Percentiles rank a stretch among this genome's conserved stretches.
Evolutionary conservation across 73 alveolate genomes (phyloP).

Genomic region (Paramecium sonneborni): DNA sequence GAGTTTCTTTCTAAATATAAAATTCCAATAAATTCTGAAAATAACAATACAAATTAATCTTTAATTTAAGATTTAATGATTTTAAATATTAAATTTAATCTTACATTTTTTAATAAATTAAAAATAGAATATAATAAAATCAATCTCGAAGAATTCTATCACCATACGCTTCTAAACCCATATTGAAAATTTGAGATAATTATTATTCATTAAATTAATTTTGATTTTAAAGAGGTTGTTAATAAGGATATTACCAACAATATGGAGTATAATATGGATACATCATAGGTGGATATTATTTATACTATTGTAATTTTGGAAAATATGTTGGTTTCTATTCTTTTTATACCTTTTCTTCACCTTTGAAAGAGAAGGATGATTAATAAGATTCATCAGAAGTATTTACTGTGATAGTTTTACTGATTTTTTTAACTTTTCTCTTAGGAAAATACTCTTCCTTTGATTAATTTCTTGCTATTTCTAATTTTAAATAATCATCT

Average conservation of each 20-base stretch:
- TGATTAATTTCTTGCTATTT: not conserved
- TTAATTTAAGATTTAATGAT: no score
- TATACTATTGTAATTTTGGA: not conserved
- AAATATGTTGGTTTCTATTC: not conserved
- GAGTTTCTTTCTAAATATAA: no score
- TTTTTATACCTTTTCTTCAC: not conserved
- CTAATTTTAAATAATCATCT: not conserved
- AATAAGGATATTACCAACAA: not conserved
- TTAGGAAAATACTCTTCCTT: not conserved
- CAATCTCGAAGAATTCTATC: not conserved
- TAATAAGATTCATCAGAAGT: not conserved
- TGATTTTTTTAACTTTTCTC: not conserved
- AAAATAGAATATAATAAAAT: not conserved
- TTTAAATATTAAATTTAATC: no score
- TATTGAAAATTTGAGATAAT: not conserved
- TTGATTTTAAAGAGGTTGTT: not conserved
- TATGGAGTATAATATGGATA: not conserved
- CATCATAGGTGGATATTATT: not conserved
- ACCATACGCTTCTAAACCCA: not conserved
- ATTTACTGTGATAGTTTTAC: not conserved
- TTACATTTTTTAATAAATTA: no score
- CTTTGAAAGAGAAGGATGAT: not conserved
- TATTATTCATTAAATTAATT: not conserved
- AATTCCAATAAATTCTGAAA: no score
- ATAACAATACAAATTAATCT: no score